These are phyloP conservation scores for Polytolypa hystricis DNA, from an alignment of 2,329 filamentous ascomycete species.

Conservation along the genomic window DNA sequence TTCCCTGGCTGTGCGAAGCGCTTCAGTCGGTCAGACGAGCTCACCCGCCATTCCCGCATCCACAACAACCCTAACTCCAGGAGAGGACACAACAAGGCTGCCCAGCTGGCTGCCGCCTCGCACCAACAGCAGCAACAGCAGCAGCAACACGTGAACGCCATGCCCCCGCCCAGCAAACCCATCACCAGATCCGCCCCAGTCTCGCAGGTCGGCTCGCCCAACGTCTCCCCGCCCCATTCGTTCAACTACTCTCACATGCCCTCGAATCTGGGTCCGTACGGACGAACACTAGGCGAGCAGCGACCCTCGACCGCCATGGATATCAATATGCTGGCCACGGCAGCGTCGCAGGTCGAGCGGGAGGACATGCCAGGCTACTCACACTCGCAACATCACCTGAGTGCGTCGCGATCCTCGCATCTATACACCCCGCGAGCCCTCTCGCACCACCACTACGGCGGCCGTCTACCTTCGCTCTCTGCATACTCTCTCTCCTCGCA, in stretches of 20 bases:
- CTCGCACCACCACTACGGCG: slow-evolving; percentile 35
- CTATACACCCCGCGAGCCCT: slow-evolving; percentile 33
- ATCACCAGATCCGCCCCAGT: slow-evolving; percentile 80
- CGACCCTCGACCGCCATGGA: slow-evolving; percentile 42
- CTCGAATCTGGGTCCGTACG: slow-evolving; percentile 48
- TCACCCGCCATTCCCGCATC: slow-evolving; percentile 93
- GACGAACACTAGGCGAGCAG: slow-evolving; percentile 34
- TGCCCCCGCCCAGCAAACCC: slow-evolving; percentile 66
- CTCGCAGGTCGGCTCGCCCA: slow-evolving; percentile 81
- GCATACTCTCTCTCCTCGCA: slow-evolving; percentile 64
- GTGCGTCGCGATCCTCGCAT: slow-evolving; percentile 9
- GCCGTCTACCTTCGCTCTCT: slow-evolving; percentile 63
- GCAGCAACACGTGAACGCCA: slow-evolving; percentile 47
- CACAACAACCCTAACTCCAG: slow-evolving; percentile 98
- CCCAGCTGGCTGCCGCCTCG: slow-evolving; percentile 43
- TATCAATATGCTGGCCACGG: slow-evolving; percentile 59
- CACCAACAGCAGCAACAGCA: slow-evolving; percentile 32
- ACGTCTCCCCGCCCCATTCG: slow-evolving; percentile 88
- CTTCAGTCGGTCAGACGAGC: slow-evolving; percentile 90
- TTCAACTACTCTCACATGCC: slow-evolving; percentile 53
- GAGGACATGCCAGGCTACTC: slow-evolving; percentile 36
- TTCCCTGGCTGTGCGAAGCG: slow-evolving; percentile 94
- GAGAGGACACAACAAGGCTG: slow-evolving; percentile 72
- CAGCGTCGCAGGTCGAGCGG: slow-evolving; percentile 55
- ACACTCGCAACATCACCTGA: slow-evolving; percentile 24